Percentiles rank a stretch among this genome's conserved stretches.
Evolutionary conservation across 768 basidiomycete species (phyloP).

Genomic region (Termitomyces sp.): DNA sequence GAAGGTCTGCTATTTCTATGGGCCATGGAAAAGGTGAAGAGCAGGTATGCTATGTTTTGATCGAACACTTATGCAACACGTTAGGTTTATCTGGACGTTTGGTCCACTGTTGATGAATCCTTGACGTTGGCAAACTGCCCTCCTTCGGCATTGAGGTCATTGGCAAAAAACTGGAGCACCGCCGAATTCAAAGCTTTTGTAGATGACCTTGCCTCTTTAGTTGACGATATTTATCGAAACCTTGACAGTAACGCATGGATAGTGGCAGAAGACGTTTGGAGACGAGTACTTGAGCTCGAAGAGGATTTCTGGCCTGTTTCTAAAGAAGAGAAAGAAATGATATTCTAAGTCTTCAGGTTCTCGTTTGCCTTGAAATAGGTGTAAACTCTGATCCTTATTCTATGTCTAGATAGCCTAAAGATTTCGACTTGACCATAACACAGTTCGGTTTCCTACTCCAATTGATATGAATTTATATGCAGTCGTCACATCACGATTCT

Average conservation of each 20-base stretch:
- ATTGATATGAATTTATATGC: too few relatives aligned
- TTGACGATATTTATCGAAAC: constrained; percentile 35
- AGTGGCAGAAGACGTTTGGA: constrained; percentile 49
- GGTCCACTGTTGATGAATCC: constrained; percentile 41
- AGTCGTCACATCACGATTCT: too few relatives aligned
- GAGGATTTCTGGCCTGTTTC: constrained; percentile 16
- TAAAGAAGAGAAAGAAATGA: constrained; percentile 6
- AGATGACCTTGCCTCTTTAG: constrained; percentile 38
- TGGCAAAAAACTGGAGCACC: constrained; percentile 61
- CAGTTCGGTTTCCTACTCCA: too few relatives aligned
- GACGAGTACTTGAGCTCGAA: constrained; percentile 55
- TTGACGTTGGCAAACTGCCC: constrained; percentile 8
- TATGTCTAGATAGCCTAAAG: neutral
- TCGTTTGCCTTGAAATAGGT: neutral
- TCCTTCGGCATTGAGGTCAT: constrained; percentile 31
- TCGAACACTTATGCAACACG: neutral
- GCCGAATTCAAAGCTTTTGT: constrained; percentile 52
- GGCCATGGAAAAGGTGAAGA: constrained; percentile 69
- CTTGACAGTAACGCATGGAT: constrained; percentile 28
- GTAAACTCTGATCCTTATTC: neutral
- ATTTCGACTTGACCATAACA: too few relatives aligned
- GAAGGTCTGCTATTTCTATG: constrained; percentile 71
- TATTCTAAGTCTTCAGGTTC: neutral
- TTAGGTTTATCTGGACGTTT: constrained; percentile 68
- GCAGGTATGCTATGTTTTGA: neutral